A percentile compares a stretch with the other conserved stretches of the same genome.
Conservation (phyloP, 306 rosid species). For the Malus sieversii region DNA sequence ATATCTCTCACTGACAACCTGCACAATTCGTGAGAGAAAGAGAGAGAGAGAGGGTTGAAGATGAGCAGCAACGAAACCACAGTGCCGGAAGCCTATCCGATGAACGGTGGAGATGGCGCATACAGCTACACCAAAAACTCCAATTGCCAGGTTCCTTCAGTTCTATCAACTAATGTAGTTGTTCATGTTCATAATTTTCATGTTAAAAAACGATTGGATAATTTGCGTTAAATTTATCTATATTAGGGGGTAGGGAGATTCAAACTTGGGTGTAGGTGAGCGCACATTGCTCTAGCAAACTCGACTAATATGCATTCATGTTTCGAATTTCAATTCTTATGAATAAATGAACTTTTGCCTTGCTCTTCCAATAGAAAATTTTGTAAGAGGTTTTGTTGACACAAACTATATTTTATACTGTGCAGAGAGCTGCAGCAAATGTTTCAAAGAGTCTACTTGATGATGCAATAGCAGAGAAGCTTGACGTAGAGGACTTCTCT, state of each 20-base stretch:
- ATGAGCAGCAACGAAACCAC: not conserved
- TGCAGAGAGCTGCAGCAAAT: not conserved
- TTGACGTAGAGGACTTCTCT: not conserved
- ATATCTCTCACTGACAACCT: not conserved
- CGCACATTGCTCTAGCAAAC: too few relatives aligned
- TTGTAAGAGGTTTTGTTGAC: not conserved
- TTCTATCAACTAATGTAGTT: not conserved
- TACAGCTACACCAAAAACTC: constrained; percentile 19
- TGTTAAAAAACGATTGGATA: too few relatives aligned
- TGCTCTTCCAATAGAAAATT: not conserved
- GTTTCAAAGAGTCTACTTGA: not conserved
- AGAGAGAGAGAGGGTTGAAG: not conserved
- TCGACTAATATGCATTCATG: too few relatives aligned
- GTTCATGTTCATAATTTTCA: not conserved
- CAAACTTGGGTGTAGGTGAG: too few relatives aligned
- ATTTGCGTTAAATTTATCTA: too few relatives aligned
- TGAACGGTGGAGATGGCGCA: constrained; percentile 7
- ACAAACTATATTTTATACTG: not conserved
- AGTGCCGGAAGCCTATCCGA: not conserved
- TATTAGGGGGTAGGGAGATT: too few relatives aligned
- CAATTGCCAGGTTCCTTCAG: not conserved
- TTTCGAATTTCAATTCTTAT: too few relatives aligned
- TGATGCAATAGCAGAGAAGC: constrained; percentile 4
- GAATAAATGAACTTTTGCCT: not conserved
- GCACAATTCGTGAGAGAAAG: not conserved